Evolutionary conservation across 257 asterid genomes (phyloP).

Genomic region (Nyctanthes arbortristis): DNA sequence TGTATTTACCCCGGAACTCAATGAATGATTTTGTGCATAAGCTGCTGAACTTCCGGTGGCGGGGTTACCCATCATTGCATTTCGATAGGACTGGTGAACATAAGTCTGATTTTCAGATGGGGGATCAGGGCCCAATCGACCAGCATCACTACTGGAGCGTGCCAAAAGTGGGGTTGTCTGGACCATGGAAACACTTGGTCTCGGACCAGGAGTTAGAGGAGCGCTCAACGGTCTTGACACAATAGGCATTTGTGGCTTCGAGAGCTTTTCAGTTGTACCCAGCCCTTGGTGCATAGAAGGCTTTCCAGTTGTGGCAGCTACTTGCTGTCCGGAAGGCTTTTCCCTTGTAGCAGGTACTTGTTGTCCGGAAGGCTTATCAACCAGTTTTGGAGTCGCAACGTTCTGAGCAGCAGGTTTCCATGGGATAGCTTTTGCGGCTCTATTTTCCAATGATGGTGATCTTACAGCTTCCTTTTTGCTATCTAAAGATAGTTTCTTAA

Average conservation of each 20-base stretch:
- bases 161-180: constrained; percentile 57
- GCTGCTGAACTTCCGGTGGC: constrained; percentile 45
- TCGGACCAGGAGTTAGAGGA: constrained; percentile 60
- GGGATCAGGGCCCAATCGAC: constrained; percentile 70
- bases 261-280: constrained; percentile 41
- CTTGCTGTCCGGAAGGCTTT: constrained; percentile 29
- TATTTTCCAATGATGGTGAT: constrained; percentile 29
- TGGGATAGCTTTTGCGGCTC: constrained; percentile 34
- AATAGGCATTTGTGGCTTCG: constrained; percentile 38
- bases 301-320: constrained; percentile 41
- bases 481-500: constrained; percentile 42
- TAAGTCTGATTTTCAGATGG: constrained; percentile 51
- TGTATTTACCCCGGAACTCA: constrained; percentile 45
- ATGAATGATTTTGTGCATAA: constrained; percentile 51
- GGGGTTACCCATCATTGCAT: constrained; percentile 68
- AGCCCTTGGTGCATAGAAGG: constrained; percentile 31
- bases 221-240: constrained; percentile 86
- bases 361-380: constrained; percentile 40
- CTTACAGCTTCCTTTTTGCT: constrained; percentile 43
- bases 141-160: constrained; percentile 78
- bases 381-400: constrained; percentile 29
- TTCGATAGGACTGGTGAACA: constrained; percentile 80
- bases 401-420: constrained; percentile 40
- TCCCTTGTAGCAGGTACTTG: constrained; percentile 16
- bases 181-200: constrained; percentile 48